Conservation (phyloP, 208 protist species). For the Crithidia thermophila region DNA sequence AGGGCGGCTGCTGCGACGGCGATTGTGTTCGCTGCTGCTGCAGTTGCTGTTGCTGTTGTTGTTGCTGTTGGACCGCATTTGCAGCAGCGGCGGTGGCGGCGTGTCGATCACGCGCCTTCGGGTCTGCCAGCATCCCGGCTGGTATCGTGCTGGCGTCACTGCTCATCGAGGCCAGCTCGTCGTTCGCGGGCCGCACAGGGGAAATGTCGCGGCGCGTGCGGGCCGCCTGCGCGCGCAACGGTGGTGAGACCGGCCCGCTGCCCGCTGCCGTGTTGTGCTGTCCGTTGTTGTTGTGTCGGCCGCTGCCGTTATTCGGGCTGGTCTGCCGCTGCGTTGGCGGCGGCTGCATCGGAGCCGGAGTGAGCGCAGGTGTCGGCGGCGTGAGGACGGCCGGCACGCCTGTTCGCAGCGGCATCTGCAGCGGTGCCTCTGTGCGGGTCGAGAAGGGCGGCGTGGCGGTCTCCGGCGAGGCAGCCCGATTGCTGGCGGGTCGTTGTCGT, state of each 20-base stretch:
- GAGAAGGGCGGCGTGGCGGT: too few relatives aligned
- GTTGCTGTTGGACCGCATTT: background rate
- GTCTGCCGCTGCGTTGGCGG: background rate
- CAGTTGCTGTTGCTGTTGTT: background rate
- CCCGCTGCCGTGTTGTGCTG: background rate
- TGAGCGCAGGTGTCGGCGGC: background rate
- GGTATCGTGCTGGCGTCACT: conserved; percentile 28
- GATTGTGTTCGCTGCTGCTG: background rate
- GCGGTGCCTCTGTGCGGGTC: too few relatives aligned
- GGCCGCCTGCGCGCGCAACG: background rate
- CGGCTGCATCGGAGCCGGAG: background rate
- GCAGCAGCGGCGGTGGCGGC: background rate
- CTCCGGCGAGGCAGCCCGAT: too few relatives aligned
- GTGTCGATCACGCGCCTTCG: background rate
- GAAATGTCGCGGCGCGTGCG: background rate
- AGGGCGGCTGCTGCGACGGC: conserved; percentile 1
- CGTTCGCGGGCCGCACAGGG: background rate
- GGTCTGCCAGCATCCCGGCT: conserved; percentile 9
- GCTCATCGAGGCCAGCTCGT: conserved; percentile 3
- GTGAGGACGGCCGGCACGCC: too few relatives aligned
- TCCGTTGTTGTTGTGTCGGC: background rate
- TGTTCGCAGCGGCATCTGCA: too few relatives aligned
- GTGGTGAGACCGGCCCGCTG: background rate
- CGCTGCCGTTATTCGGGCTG: background rate
- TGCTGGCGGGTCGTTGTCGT: too few relatives aligned